Evolutionary conservation across 352 stramenopile genomes (phyloP).

Genomic region (Pythium aquatile): DNA sequence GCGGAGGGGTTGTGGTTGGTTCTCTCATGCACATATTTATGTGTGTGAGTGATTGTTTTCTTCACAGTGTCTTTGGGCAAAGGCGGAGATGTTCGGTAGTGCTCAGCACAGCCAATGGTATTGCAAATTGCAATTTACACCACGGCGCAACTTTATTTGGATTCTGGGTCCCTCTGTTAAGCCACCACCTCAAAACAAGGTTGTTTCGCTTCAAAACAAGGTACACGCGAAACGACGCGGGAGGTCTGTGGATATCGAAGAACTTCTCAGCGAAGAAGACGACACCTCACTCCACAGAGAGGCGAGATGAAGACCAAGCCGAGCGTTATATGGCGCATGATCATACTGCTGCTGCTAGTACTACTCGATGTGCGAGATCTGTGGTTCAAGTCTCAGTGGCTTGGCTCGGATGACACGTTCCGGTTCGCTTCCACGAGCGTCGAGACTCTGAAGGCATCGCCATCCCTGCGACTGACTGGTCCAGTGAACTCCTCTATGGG

Average conservation of each 20-base stretch:
- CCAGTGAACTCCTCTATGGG: conserved; percentile 10
- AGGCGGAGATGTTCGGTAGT: not conserved
- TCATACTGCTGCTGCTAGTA: conserved; percentile 31
- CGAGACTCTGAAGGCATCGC: conserved; percentile 20
- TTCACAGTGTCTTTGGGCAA: not conserved
- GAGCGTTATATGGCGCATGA: conserved; percentile 28
- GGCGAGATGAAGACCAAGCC: conserved; percentile 4
- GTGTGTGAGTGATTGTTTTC: not conserved
- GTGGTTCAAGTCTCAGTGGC: conserved; percentile 57
- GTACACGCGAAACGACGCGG: conserved; percentile 14
- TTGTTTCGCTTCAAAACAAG: conserved; percentile 7
- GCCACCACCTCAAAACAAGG: not conserved
- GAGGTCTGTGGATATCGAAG: not conserved
- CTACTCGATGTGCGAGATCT: conserved; percentile 53
- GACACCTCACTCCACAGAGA: not conserved
- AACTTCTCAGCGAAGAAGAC: not conserved
- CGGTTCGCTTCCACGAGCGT: conserved; percentile 35
- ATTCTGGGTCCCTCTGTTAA: not conserved
- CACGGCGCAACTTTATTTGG: not conserved
- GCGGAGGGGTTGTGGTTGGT: not conserved
- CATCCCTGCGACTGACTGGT: conserved; percentile 13
- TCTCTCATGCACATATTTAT: no score
- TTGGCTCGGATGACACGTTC: conserved; percentile 41
- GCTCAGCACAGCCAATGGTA: not conserved
- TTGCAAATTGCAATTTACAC: not conserved